Base-by-base conservation (phyloP, 2,329 filamentous ascomycete genomes). In the Stylonectria norvegica region DNA sequence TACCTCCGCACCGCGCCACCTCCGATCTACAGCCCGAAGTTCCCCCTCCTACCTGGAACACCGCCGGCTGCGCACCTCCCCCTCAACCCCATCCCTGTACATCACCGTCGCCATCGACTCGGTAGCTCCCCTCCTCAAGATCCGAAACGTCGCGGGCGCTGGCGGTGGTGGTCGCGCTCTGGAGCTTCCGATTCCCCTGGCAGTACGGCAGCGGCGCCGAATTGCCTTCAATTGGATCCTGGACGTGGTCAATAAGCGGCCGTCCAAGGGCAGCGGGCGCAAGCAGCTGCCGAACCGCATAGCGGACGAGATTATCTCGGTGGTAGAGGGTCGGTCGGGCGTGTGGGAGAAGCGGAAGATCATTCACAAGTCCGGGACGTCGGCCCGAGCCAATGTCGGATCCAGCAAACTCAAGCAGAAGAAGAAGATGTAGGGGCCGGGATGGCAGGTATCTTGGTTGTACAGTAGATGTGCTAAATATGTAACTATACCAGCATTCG, bases 71-170 rank as follows among this genome's bases (percentile, higher is more conserved):
- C 77, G 4, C 83, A 91, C 55, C 83, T 98, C 8, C 89, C 93
- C 3, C 79, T 95, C 20, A 87, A 96, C 65, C 93, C 93, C 2
- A 76, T 94, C 39, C n/a, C 78, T 87, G 39, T 98, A 97, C 70
- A 82, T 98, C 34, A 88, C 85, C 10, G 76, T 94, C 20, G 89
- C 90, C 20, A 83, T 98, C 57, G 93, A 98, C 73, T 94, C 88
- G 8, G 85, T 98, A 17, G 88, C 90, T 2, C 93, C 93, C 8
- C 76, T 98, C 12, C 72, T 98, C 58, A 84, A 85, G 52, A 83
- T 98, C 59, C 79, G 82, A 39, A 77, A 78, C 46, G 78, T 89
- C 55, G 81, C 81, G 57, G 89, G 89, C 52, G 79, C 86, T 23
- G 87, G 85, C 1, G 91, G 91, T 67, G 93, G 93, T 71, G 93